A percentile compares a stretch with the other conserved stretches of the same genome.
Conservation (phyloP, 2,329 filamentous ascomycete species). For the Aschersonia sp. region DNA sequence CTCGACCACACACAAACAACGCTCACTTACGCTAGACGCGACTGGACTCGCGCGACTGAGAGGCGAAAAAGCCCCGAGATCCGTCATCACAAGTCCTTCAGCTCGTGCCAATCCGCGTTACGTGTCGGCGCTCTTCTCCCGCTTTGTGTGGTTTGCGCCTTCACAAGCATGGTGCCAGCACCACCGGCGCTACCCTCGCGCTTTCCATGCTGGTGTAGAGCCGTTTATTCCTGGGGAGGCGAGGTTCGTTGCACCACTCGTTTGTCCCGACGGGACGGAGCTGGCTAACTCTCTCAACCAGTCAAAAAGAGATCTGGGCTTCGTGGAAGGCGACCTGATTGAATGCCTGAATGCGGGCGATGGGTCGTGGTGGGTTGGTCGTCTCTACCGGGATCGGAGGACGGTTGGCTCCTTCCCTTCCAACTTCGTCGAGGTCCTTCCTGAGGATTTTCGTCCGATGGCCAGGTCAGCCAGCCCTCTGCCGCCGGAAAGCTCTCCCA, state of each 20-base stretch:
- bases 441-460: slow-evolving; percentile 69
- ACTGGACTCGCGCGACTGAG: not conserved
- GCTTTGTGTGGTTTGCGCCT: not conserved
- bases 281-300: not conserved
- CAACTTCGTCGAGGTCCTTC: slow-evolving; percentile 89
- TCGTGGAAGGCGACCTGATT: slow-evolving; percentile 94
- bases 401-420: slow-evolving; percentile 90
- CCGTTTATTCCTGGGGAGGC: slow-evolving; percentile 86
- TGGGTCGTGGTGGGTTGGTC: slow-evolving; percentile 96
- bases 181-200: slow-evolving; percentile 52
- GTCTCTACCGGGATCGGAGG: slow-evolving; percentile 75
- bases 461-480: slow-evolving; percentile 46
- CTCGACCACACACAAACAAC: not conserved
- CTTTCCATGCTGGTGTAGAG: slow-evolving; percentile 85
- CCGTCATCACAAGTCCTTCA: not conserved
- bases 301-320: slow-evolving; percentile 88
- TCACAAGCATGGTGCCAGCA: slow-evolving; percentile 33
- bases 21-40: not conserved
- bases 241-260: slow-evolving; percentile 36
- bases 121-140: not conserved
- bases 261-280: not conserved
- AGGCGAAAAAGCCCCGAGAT: not conserved
- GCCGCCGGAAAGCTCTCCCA: slow-evolving; percentile 38
- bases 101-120: not conserved
- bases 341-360: slow-evolving; percentile 97